Base-by-base conservation (phyloP, 345 rosid species). In the Corchorus capsularis region DNA sequence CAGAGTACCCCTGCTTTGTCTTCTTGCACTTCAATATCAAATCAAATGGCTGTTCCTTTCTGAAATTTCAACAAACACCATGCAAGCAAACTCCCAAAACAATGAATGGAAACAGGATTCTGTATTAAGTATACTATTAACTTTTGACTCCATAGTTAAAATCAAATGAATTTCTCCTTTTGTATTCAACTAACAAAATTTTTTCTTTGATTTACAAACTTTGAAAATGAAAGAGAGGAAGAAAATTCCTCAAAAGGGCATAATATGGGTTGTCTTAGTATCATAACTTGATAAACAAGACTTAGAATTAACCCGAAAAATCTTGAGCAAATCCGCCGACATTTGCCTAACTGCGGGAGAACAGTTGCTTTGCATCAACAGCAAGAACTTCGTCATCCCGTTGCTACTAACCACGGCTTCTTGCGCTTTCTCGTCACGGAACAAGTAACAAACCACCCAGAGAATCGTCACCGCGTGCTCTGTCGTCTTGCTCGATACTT, bases 251-350 rank as follows among this genome's bases (percentile, higher is more conserved):
- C 94, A 95, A 78, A 89, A 92, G 50, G 99, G 99, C 85, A 85
- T 92, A 59, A 95, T 92, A 81, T 93, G 99, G 69, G 96, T 95
- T 41, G 98, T 90, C 71, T 92, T 90, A 16, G 99, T 95, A n/a
- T 92, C 87, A 69, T 95, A 95, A 77, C 91, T 80, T 27, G 93
- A 70, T 52, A 92, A 86, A 45, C 86, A 87, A 20, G 87, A 87
- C 74, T 85, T 81, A 15, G 86, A 87, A 77, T 85, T 84, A 50
- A 83, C 77, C 80, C 90, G 79, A 66, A 89, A 91, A 49, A 86
- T 86, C 83, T 87, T 93, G 41, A 96, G 77, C 81, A 96, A 45
- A 76, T 96, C 98, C 6, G 83, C 79, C 17, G 90, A 82, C 98
- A 92, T 96, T 79, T 87, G 90, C 80, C 90, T 81, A 41, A 90